Base-by-base conservation (phyloP, 495 filamentous ascomycete genomes). In the Talaromyces proteolyticus region DNA sequence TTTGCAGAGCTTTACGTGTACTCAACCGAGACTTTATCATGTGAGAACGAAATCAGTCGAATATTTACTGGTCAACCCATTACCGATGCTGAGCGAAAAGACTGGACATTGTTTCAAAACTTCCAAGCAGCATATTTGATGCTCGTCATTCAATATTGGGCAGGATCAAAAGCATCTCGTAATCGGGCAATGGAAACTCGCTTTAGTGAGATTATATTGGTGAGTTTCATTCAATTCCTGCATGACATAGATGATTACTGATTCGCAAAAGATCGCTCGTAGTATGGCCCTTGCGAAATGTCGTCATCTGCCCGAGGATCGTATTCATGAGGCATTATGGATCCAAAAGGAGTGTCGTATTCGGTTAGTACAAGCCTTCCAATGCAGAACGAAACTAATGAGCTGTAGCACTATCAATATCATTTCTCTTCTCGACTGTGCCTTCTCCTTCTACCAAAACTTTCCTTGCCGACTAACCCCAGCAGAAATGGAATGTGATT, bases 1-100 rank as follows among this genome's bases (percentile, higher is more conserved):
- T 67, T 77, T 51, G 70, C 64, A 6, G 74, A 77, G 46, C 56
- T 77, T 0, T 71, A 67, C 23, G 54, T 73, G 11, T 76, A 68
- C 46, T 75, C 73, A 0, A 67, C 59, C 29, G 65, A 72, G 18
- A 57, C 68, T 4, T 71, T 67, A 37, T 69, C 72, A 1, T 50
- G 60, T 16, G 73, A 77, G 17, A 67, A 44, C 34, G 74, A 76
- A 45, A 64, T 75, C 16, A 56, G 58, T 6, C 54, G 53, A 1
- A 54, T 50, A 2, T 68, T 69, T 26, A 53, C 53, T 6, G 68
- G 66, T 0, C 46, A 26, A 11, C 53, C 41, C 34, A 56, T 34
- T 23, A 21, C 45, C 18, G 57, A 66, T 8, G 53, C 58, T 16
- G 62, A 67, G 23, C 24, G 43, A 1, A 59, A 51, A 14, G 62